A percentile compares a stretch with the other conserved stretches of the same genome.
Evolutionary conservation across 371 early-diverging fungal genomes (phyloP).

Genomic region (Mucor lusitanicus): DNA sequence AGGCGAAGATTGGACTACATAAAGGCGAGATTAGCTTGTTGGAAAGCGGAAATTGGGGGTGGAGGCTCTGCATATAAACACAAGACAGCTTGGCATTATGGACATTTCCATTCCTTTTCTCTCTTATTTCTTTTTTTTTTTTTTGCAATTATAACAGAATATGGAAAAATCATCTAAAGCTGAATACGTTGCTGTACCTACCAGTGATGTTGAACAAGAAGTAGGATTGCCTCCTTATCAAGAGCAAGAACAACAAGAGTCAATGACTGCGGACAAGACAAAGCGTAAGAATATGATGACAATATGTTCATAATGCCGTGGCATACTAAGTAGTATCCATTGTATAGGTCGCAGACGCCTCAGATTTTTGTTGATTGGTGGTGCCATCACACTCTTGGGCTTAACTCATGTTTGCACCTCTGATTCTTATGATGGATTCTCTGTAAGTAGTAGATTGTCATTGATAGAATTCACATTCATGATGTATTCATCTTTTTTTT

Average conservation of each 20-base stretch:
- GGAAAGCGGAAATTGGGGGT: too few species aligned
- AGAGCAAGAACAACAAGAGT: neutral
- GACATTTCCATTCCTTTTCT: neutral
- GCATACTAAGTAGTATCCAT: neutral
- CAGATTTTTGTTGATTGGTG: slow-evolving; percentile 20
- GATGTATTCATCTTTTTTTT: neutral
- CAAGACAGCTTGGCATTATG: neutral
- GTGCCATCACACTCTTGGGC: slow-evolving; percentile 23
- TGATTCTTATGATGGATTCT: neutral
- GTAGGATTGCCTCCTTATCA: slow-evolving; percentile 14
- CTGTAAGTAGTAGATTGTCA: neutral
- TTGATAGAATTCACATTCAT: neutral
- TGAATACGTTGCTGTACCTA: slow-evolving; percentile 27
- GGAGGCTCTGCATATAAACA: too few species aligned
- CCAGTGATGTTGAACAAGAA: slow-evolving; percentile 13
- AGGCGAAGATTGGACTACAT: too few species aligned
- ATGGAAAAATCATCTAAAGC: slow-evolving; percentile 19
- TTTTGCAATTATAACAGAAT: neutral
- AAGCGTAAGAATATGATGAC: neutral
- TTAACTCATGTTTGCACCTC: slow-evolving; percentile 13
- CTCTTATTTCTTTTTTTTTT: neutral
- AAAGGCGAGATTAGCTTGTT: too few species aligned
- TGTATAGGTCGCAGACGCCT: slow-evolving; percentile 12
- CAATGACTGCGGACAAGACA: neutral
- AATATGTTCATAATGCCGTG: neutral